Evolutionary conservation across 2,329 filamentous ascomycete genomes (phyloP), one percentile per base, ranked within the genome.

Genomic region (Colletotrichum tabaci): DNA sequence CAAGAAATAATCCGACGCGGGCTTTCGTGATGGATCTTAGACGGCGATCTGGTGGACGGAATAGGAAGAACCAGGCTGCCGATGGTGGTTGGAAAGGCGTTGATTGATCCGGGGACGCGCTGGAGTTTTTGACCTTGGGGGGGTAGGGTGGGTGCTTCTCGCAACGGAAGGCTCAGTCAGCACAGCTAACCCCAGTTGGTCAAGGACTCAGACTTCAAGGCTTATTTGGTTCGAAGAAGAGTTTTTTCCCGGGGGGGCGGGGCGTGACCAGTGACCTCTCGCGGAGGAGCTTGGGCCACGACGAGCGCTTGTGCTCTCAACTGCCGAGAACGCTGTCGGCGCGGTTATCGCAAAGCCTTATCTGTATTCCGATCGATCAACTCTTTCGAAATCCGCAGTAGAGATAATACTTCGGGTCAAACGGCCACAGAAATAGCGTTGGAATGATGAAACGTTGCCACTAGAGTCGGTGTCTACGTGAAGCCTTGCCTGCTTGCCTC

Each of bases 1-100:
- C 52, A 56, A 55, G 35, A 66, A 67, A 71, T 63, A 61, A 47
- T 60, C 67, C 61, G 67, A 67, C 52, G 60, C 66, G 66, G 58
- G 57, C 44, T 56, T 60, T 73, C 72, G 72, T 69, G 72, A 73
- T 74, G 70, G 72, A 68, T 58, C 65, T 70, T 53, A 73, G 70
- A 61, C 40, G 50, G 52, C 50, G 70, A 70, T 62, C 67, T 67
- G 71, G 65, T 68, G 71, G 61, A 74, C 73, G 73, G 74, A 66
- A 73, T 68, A 73, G 72, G 69, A 75, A 75, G 72, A 75, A 76
- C 53, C 67, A 73, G 30, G 47, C 46, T 61, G 69, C 74, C 66
- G 70, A 67, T 64, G 64, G 72, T 65, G 62, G 65, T 72, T 72
- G 63, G 67, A 65, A 67, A 73, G 68, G 61, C 72, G 61, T 77